Percentiles rank a stretch among this genome's conserved stretches.
phyloP scores from a whole-genome alignment of 1,284 basidiomycete genomes.

The Gymnopus androsaceus region DNA sequence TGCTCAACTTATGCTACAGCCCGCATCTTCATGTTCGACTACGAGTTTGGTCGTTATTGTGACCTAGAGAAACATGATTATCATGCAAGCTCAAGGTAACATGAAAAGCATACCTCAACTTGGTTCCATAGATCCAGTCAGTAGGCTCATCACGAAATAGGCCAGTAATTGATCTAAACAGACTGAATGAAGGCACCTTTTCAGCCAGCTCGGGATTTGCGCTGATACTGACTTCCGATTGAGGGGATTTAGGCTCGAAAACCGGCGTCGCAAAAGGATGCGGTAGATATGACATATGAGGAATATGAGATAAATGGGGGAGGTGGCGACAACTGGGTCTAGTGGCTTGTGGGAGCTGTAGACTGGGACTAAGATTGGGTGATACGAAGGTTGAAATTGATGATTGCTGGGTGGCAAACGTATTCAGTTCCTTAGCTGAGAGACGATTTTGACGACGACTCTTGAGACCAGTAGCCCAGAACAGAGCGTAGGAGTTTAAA shows the following conservation, averaged over 20 bases:
- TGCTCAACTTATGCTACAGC: too few relatives aligned
- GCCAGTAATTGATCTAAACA: neutral
- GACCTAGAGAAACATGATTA: too few relatives aligned
- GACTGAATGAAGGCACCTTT: neutral
- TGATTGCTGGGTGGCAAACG: neutral
- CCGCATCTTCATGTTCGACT: too few relatives aligned
- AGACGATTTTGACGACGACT: neutral
- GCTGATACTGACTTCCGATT: neutral
- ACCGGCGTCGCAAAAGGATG: constrained; percentile 3
- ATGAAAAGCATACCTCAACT: too few relatives aligned
- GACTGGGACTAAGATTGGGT: neutral
- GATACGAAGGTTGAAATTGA: neutral
- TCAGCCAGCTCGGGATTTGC: constrained; percentile 7
- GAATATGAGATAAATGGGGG: neutral
- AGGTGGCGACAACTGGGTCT: neutral
- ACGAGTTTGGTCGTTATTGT: too few relatives aligned
- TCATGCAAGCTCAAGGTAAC: too few relatives aligned
- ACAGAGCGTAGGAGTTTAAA: constrained; percentile 33
- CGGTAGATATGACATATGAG: constrained; percentile 1
- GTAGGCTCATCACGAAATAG: neutral
- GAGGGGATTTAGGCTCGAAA: neutral
- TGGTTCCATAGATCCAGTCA: too few relatives aligned
- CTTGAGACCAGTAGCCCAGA: constrained; percentile 25
- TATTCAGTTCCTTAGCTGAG: constrained; percentile 3
- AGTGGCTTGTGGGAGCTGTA: neutral